These are phyloP conservation scores for Stagonosporopsis rhizophila DNA, from an alignment of 2,329 filamentous ascomycete genomes.

Conservation along the genomic window DNA sequence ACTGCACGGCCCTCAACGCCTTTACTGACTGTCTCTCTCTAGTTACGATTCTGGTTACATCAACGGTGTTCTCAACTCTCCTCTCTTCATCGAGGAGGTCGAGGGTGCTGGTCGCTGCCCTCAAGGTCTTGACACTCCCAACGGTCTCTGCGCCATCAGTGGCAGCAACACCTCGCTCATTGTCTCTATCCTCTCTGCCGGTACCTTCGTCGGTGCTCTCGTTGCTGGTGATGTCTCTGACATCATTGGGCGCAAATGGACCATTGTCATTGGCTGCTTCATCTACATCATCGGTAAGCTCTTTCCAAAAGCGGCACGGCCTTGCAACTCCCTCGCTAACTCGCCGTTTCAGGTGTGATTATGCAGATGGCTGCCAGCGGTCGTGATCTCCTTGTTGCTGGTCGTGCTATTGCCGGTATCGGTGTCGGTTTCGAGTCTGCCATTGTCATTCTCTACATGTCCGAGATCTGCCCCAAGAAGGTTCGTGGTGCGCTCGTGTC, in stretches of 20 bases:
- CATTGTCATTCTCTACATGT: constrained; percentile 69
- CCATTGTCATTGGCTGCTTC: constrained; percentile 46
- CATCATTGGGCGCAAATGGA: constrained; percentile 69
- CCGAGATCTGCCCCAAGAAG: constrained; percentile 73
- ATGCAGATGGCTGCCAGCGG: constrained; percentile 17
- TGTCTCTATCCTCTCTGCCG: constrained; percentile 80
- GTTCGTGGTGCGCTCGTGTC: constrained; percentile 73
- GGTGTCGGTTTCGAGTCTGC: constrained; percentile 43
- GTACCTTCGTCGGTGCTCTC: constrained; percentile 75
- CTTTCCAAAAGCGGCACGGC: constrained; percentile 4
- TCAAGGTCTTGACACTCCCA: constrained; percentile 42
- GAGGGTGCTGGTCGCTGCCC: constrained; percentile 12
- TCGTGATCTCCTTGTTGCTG: constrained; percentile 27
- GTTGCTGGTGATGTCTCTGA: constrained; percentile 71
- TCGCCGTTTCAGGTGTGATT: constrained; percentile 12
- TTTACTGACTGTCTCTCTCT: not conserved
- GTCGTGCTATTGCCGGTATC: constrained; percentile 40
- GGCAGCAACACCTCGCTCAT: constrained; percentile 54
- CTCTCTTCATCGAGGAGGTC: constrained; percentile 20
- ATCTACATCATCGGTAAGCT: constrained; percentile 39
- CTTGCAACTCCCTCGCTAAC: constrained; percentile 20
- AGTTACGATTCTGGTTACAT: constrained; percentile 25
- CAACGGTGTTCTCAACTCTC: constrained; percentile 27
- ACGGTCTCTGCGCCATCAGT: constrained; percentile 21
- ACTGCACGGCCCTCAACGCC: no score